Percentiles rank a stretch among this genome's conserved stretches.
phyloP scores from a whole-genome alignment of 805 yeast genomes.

The Nakazawaea ambrosiae region DNA sequence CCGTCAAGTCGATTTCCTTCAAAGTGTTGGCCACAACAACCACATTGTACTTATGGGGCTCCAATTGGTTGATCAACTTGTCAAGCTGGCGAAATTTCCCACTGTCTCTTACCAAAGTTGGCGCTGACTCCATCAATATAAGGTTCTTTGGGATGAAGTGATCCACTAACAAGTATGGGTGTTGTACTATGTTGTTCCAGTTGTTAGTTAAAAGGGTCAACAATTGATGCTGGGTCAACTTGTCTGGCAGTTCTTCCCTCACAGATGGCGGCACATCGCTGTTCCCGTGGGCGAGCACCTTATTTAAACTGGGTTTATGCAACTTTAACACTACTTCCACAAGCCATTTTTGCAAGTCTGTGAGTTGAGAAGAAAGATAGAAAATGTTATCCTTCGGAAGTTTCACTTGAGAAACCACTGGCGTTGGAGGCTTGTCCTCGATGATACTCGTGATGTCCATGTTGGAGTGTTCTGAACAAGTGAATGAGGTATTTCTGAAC shows the following conservation, averaged over 20 bases:
- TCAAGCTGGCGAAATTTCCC: conserved; percentile 56
- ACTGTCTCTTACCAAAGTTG: conserved; percentile 42
- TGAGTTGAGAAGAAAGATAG: conserved; percentile 35
- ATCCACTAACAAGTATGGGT: conserved; percentile 67
- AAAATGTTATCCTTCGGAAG: conserved; percentile 13
- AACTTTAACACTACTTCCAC: conserved; percentile 34
- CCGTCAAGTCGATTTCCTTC: conserved; percentile 72
- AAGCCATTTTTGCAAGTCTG: conserved; percentile 36
- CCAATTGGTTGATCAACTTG: conserved; percentile 32
- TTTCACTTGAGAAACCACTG: too few species aligned
- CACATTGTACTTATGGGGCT: conserved; percentile 23
- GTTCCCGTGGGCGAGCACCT: conserved; percentile 3
- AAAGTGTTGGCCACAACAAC: conserved; percentile 52
- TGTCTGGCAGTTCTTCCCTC: not conserved
- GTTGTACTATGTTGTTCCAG: conserved; percentile 45
- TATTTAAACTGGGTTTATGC: conserved; percentile 21
- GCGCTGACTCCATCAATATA: conserved; percentile 58
- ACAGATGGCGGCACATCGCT: too few species aligned
- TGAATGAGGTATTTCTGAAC: too few species aligned
- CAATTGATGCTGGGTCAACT: conserved; percentile 15
- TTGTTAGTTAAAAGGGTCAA: conserved; percentile 38
- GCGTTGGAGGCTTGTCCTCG: not conserved
- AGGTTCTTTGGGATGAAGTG: conserved; percentile 72
- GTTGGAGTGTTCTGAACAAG: too few species aligned
- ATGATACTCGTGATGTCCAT: conserved; percentile 7